Evolutionary conservation across 441 rosid species (phyloP), one percentile per base, ranked within the genome.

Genomic region (Arabidopsis lyrata): DNA sequence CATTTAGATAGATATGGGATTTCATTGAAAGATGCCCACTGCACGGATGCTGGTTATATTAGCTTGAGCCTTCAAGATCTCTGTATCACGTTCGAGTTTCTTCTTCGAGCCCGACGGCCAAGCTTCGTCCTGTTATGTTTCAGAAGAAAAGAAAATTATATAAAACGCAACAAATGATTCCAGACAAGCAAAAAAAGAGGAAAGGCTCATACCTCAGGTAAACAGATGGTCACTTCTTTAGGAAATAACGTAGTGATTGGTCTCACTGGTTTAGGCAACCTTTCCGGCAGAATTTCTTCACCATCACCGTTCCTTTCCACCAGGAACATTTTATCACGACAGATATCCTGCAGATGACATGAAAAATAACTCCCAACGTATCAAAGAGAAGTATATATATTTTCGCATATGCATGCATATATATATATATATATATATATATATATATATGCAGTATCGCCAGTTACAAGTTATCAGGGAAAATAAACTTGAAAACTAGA

Each of bases 51-150:
- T 81, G 53, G 81, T 72, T 59, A 87, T 63, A 53, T 95, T 95
- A 72, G 97, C 86, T 77, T 86, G 98, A 49, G 78, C 94, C 83
- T 92, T 93, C 83, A 93, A 68, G 45, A 89, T 91, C 83, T 95
- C 99, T 74, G 79, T 81, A 82, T 95, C 99, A 44, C 91, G 94
- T 38, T 91, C 99, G 82, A 95, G 81, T 66, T 80, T 93, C 82
- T 86, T 96, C 89, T 95, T 95, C 98, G 95, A 93, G 72, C 90
- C 98, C 86, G 78, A 76, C 55, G 91, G 97, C 76, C 87, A 74
- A 47, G 85, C 82, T 83, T 91, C 99, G 70, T 95, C 99, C 98
- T 95, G 84, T 77, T 31, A 84, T 36, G 68, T 76, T 49, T 72
- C 50, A 59, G 81, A 60, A 75, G 66, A 67, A 74, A 63, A 81